Evolutionary conservation across 768 basidiomycete species (phyloP).

Genomic region (Auriscalpium orientale): DNA sequence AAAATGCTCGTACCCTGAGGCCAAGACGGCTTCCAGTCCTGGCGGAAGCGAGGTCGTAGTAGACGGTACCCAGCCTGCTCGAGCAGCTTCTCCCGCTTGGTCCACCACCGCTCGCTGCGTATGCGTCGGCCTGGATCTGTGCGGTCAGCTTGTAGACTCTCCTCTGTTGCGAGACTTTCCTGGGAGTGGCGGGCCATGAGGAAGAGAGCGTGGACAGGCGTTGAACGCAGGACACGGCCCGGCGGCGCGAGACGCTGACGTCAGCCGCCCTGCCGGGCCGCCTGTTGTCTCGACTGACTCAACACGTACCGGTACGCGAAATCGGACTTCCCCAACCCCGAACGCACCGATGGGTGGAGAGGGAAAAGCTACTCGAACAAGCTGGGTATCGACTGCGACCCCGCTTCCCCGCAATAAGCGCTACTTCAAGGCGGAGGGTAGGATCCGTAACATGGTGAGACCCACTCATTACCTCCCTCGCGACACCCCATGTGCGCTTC

Average conservation of each 20-base stretch:
- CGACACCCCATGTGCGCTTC: neutral
- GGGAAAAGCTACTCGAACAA: neutral
- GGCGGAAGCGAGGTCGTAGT: too few relatives aligned
- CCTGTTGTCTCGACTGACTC: too few relatives aligned
- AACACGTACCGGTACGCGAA: too few relatives aligned
- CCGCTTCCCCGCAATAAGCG: constrained; percentile 1
- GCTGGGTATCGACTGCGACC: constrained; percentile 9
- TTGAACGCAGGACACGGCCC: too few relatives aligned
- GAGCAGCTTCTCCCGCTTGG: neutral
- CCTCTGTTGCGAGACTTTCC: too few relatives aligned
- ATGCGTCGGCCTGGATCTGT: too few relatives aligned
- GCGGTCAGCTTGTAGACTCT: too few relatives aligned
- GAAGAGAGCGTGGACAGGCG: neutral
- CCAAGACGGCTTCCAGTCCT: constrained; percentile 11
- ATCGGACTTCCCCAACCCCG: too few relatives aligned
- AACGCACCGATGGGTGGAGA: constrained; percentile 6
- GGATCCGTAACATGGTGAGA: constrained; percentile 1
- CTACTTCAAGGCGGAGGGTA: constrained; percentile 3
- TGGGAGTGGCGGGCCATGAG: too few relatives aligned
- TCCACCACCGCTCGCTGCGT: constrained; percentile 8
- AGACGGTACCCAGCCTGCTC: constrained; percentile 1
- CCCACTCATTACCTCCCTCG: neutral
- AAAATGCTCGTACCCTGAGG: neutral
- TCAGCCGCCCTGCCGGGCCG: too few relatives aligned
- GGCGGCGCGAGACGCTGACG: too few relatives aligned